A percentile compares a stretch with the other conserved stretches of the same genome.
Conservation (phyloP, 495 filamentous ascomycete genomes). For the Friedmanniomyces simplex region DNA sequence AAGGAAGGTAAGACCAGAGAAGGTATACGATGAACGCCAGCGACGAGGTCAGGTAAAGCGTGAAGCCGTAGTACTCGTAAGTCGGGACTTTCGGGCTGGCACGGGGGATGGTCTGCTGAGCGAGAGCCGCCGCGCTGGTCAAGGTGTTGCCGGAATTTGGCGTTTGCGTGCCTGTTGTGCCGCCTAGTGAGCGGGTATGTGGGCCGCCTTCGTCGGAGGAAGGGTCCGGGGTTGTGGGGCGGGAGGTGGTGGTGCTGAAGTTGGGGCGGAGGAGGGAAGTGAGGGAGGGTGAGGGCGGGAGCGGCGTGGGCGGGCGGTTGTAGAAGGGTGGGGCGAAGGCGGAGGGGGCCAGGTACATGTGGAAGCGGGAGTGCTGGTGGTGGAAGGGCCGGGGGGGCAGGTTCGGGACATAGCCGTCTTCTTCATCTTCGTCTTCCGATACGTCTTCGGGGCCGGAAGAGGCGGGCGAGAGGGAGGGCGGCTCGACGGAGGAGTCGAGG, state of each 20-base stretch:
- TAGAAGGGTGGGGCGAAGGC: slow-evolving; percentile 38
- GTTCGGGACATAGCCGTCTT: slow-evolving; percentile 15
- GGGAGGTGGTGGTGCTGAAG: slow-evolving; percentile 44
- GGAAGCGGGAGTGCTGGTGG: slow-evolving; percentile 22
- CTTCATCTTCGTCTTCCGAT: slow-evolving; percentile 11
- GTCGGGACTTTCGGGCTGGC: slow-evolving; percentile 90
- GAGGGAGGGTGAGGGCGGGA: slow-evolving; percentile 86
- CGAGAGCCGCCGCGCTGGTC: slow-evolving; percentile 37
- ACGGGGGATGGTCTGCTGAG: slow-evolving; percentile 64
- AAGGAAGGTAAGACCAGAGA: slow-evolving; percentile 88
- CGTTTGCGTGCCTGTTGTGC: slow-evolving; percentile 21
- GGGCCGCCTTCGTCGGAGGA: slow-evolving; percentile 76
- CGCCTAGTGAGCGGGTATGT: slow-evolving; percentile 37
- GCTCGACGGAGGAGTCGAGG: slow-evolving; percentile 19
- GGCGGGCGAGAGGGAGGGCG: slow-evolving; percentile 9
- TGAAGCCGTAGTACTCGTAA: slow-evolving; percentile 98
- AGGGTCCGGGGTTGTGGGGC: slow-evolving; percentile 83
- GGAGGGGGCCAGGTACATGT: slow-evolving; percentile 27
- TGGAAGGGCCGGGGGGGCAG: slow-evolving; percentile 22
- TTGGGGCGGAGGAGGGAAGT: slow-evolving; percentile 84
- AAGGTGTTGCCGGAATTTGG: slow-evolving; percentile 40
- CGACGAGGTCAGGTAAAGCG: slow-evolving; percentile 76
- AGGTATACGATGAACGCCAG: slow-evolving; percentile 80
- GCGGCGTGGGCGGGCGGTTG: slow-evolving; percentile 45
- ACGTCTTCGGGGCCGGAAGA: slow-evolving; percentile 15